Base-by-base conservation (phyloP, 108 stramenopile species). In the Cyclotella cryptica region DNA sequence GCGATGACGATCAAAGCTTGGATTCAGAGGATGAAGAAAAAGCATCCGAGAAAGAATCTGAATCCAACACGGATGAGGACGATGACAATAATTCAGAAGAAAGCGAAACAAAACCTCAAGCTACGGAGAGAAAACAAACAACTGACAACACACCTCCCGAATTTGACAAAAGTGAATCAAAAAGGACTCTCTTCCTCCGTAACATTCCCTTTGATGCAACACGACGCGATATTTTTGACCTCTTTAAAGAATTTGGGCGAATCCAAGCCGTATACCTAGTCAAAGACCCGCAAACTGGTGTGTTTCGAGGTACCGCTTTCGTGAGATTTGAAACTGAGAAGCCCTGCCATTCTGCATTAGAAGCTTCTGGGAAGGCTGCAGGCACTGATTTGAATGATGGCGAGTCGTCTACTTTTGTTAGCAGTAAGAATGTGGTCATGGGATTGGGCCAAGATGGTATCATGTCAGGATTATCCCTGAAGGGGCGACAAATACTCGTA, bases 131-230 rank as follows among this genome's bases (percentile, higher is more conserved):
- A 41, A 35, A 52, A 49, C 43, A 26, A 14, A 29, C 4, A 52
- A n/a, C 68, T n/a, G 43, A 69, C 10, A 69, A 69, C 9, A 15
- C 61, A 43, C 35, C 45, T 22, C 71, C 78, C 10, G 63, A 75
- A 46, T 72, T 66, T 44, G 82, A 84, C 35, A 40, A 66, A 40
- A 53, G 18, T 28, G 79, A 80, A 52, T 69, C 88, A 47, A 71
- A 78, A 47, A 83, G 82, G 57, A 96, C 95, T 22, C 62, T 98
- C 2, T 99, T 99, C 70, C 54, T 99, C 22, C 91, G 99, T 29
- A 98, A 98, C 78, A 76, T 99, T 45, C 94, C 98, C 15, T 99
- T 98, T 77, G 99, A 98, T 82, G 79, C 91, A 28, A 96, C 95
- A 39, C 80, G 95, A 40, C 87, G 93, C 55, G 95, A 93, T 57